phyloP scores from a whole-genome alignment of 2,329 filamentous ascomycete genomes.

The Verruconis gallopava region DNA sequence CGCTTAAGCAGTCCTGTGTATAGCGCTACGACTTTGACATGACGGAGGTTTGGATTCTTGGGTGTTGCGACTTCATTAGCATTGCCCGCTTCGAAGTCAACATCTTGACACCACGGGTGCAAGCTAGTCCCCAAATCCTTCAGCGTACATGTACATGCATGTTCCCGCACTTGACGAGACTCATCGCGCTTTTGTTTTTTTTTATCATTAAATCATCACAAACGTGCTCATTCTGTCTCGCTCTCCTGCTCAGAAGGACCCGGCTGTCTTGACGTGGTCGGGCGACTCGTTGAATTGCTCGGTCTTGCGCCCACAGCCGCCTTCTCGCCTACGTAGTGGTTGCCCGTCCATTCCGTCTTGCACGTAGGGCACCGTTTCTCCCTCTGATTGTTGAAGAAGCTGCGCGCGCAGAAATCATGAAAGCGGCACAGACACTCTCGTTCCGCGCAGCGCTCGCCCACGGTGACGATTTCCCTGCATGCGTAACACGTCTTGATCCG shows the following conservation, averaged over 20 bases:
- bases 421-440: constrained; percentile 55
- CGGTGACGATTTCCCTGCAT: constrained; percentile 79
- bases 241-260: too few species aligned
- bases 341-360: constrained; percentile 37
- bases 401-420: constrained; percentile 63
- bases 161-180: too few species aligned
- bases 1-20: neutral
- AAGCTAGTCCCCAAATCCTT: too few species aligned
- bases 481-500: constrained; percentile 78
- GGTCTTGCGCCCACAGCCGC: constrained; percentile 19
- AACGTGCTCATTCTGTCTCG: too few species aligned
- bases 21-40: neutral
- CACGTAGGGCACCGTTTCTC: constrained; percentile 51
- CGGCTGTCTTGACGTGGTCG: too few species aligned
- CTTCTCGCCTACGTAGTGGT: constrained; percentile 40
- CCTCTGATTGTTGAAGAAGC: constrained; percentile 56
- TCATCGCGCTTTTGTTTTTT: too few species aligned
- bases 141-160: too few species aligned
- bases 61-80: constrained; percentile 18
- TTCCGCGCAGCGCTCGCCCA: constrained; percentile 65
- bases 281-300: too few species aligned
- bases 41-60: neutral
- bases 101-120: too few species aligned
- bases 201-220: too few species aligned
- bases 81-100: constrained; percentile 41